Conservation (phyloP, 2,329 filamentous ascomycete genomes). For the Monosporascus sp. region DNA sequence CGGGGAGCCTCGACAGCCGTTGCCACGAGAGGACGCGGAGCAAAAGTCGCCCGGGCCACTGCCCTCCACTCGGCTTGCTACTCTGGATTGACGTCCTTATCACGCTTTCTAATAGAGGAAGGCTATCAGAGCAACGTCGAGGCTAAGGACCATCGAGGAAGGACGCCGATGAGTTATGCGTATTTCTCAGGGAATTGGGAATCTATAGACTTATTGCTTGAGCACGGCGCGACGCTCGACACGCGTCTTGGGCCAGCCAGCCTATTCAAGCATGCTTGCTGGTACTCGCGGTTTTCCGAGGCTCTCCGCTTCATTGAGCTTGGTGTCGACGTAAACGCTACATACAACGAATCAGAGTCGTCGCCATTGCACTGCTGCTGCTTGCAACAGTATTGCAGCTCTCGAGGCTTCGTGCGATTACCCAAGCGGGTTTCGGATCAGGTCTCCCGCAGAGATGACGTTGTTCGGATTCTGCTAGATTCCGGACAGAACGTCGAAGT, state of each 20-base stretch:
- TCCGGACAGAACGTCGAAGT: constrained; percentile 4
- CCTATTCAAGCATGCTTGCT: constrained; percentile 14
- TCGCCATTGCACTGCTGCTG: constrained; percentile 2
- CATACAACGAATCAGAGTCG: not conserved
- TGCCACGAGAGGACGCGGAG: constrained; percentile 1
- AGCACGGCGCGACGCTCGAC: constrained; percentile 13
- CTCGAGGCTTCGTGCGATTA: not conserved
- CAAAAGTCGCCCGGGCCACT: constrained; percentile 3
- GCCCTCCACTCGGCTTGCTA: constrained; percentile 17
- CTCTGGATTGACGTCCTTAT: constrained; percentile 1
- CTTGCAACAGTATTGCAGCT: not conserved
- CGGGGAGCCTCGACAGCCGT: constrained; percentile 14
- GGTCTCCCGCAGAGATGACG: not conserved
- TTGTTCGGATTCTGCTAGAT: constrained; percentile 3
- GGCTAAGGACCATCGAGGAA: constrained; percentile 5
- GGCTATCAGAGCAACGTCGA: constrained; percentile 13
- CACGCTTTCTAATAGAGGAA: constrained; percentile 7
- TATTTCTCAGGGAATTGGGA: constrained; percentile 12
- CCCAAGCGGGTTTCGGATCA: not conserved
- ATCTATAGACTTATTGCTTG: constrained; percentile 11
- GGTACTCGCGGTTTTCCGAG: constrained; percentile 10
- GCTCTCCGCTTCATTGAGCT: constrained; percentile 16
- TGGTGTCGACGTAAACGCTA: constrained; percentile 4
- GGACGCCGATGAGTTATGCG: constrained; percentile 14
- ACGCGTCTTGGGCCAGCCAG: constrained; percentile 4